Percentiles rank a stretch among this genome's conserved stretches.
Conservation (phyloP, 2,329 filamentous ascomycete genomes). For the Neurospora sp. region DNA sequence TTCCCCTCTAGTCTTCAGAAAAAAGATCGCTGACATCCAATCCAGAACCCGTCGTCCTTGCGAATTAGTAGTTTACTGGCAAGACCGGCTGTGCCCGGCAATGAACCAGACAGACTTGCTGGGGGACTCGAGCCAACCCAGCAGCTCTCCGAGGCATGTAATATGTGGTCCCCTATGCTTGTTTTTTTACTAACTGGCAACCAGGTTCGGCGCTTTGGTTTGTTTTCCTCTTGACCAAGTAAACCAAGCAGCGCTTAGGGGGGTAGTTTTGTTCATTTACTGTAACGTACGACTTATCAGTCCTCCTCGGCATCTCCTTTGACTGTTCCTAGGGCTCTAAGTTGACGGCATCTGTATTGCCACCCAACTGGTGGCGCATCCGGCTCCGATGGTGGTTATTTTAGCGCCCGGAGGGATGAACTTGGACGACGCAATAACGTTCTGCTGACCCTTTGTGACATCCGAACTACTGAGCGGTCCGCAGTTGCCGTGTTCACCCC, state of each 20-base stretch:
- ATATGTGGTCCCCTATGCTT: background rate
- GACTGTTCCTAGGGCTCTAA: conserved; percentile 1
- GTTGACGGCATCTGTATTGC: conserved; percentile 28
- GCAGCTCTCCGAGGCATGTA: conserved; percentile 54
- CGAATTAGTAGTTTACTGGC: conserved; percentile 31
- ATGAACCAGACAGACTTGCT: conserved; percentile 12
- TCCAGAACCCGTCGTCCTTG: conserved; percentile 33
- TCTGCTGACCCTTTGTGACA: conserved; percentile 61
- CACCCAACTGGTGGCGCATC: conserved; percentile 84
- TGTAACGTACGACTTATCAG: background rate
- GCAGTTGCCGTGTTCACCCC: conserved; percentile 97
- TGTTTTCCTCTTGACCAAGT: conserved; percentile 20
- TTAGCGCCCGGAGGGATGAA: conserved; percentile 39
- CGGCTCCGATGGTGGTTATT: conserved; percentile 61
- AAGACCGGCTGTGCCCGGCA: conserved; percentile 12
- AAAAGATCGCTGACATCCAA: conserved; percentile 20
- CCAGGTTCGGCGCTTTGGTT: conserved; percentile 23
- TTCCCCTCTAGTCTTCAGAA: background rate
- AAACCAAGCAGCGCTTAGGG: background rate
- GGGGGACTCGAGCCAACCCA: conserved; percentile 60
- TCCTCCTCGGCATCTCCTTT: background rate
- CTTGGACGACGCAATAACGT: conserved; percentile 50
- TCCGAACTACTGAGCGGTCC: conserved; percentile 55
- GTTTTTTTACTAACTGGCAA: conserved; percentile 23
- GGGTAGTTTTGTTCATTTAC: background rate